Evolutionary conservation across 129 eudicot genomes (phyloP), one percentile per base, ranked within the genome.

Genomic region (Lonicera japonica): DNA sequence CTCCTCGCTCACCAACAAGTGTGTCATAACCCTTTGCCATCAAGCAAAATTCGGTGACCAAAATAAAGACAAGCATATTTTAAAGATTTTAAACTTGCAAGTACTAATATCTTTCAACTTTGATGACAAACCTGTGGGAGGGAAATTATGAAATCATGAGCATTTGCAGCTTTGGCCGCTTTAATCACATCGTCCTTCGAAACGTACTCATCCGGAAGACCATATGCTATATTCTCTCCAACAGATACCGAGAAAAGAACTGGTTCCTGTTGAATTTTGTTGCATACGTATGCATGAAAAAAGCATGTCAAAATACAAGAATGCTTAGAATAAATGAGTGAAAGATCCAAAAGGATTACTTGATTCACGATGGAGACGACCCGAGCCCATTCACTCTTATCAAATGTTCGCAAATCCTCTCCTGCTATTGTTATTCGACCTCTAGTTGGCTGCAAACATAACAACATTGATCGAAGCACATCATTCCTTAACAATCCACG

Each of bases 141-240:
- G 63, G 96, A 82, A 59, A 92, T 77, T 43, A 92, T 92, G 57
- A 92, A 92, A 54, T 92, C 96, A 72, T 92, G 98, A 63, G 98
- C 98, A 78, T 92, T 92, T 56, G 98, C 98, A 58, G 98, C 98
- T 76, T 92, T 92, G 60, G 98, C 98, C 57, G 98, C 98, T 72
- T 87, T 83, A 40, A 87, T 80, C 61, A 92, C 74, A 64, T 87
- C 98, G 71, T 92, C 96, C 78, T 72, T 82, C 53, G 98, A 92
- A 45, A 92, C 96, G 56, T 82, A 56, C 25, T 85, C 90, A 79
- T 92, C 98, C 18, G 98, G 98, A 22, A 87, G 91, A 61, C 96
- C 98, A 67, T 92, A 92, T 24, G 98, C 98, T 60, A 92, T 92
- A 69, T 92, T 92, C 66, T 92, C 98, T 69, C 96, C 98, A 66